Percentiles rank a stretch among this genome's conserved stretches.
Conservation (phyloP, 768 basidiomycete genomes). For the Mycena chlorophos region DNA sequence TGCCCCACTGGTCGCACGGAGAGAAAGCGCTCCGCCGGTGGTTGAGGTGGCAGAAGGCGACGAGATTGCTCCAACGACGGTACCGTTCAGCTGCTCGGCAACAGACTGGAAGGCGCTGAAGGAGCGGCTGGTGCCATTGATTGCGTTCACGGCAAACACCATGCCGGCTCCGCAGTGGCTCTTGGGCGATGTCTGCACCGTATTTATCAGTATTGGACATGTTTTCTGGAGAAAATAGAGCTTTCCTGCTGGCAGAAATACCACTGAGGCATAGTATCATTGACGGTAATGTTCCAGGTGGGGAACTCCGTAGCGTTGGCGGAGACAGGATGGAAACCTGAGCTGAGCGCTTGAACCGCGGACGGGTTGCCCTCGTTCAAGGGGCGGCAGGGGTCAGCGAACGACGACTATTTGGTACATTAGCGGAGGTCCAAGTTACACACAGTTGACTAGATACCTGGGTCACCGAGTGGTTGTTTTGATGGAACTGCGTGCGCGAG, state of each 20-base stretch:
- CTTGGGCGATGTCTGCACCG: no score
- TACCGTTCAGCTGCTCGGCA: conserved; percentile 56
- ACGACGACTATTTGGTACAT: no score
- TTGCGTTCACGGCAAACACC: conserved; percentile 53
- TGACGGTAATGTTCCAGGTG: conserved; percentile 55
- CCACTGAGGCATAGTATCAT: conserved; percentile 18
- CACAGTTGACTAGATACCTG: no score
- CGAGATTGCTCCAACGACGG: conserved; percentile 37
- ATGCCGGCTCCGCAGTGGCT: conserved; percentile 53
- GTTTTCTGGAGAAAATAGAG: conserved; percentile 20
- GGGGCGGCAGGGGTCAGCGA: conserved; percentile 57
- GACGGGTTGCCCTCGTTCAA: conserved; percentile 39
- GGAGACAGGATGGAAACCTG: conserved; percentile 36
- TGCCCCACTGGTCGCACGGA: conserved; percentile 34
- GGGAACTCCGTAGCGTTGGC: conserved; percentile 49
- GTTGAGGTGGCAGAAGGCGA: conserved; percentile 24
- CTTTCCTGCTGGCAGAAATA: conserved; percentile 22
- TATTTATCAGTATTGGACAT: conserved; percentile 24
- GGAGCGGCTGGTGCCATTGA: conserved; percentile 47
- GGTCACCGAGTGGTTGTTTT: conserved; percentile 69
- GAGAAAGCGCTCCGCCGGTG: conserved; percentile 33
- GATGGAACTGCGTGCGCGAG: conserved; percentile 40
- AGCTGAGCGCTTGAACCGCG: conserved; percentile 60
- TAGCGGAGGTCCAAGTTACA: no score
- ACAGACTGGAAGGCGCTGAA: conserved; percentile 59